Conservation (phyloP, 768 basidiomycete species). For the Lactarius vividus region DNA sequence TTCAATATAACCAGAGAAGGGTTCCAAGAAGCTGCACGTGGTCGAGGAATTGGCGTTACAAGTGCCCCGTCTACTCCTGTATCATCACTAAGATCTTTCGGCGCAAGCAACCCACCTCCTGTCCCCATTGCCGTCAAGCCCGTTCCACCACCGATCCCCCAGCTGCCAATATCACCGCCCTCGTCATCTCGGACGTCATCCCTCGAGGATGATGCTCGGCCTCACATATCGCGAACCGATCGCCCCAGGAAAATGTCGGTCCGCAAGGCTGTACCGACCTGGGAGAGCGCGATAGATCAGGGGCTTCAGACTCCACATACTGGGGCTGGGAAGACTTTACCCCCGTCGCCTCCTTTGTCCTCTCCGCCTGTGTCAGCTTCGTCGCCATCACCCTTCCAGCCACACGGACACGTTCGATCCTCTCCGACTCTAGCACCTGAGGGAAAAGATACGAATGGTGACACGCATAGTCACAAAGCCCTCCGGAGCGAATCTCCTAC, state of each 20-base stretch:
- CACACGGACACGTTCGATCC: neutral
- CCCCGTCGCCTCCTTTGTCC: slow-evolving; percentile 7
- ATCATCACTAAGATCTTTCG: neutral
- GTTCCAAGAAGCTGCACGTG: slow-evolving; percentile 32
- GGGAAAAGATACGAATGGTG: slow-evolving; percentile 8
- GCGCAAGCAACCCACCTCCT: slow-evolving; percentile 2
- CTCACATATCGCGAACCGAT: slow-evolving; percentile 6
- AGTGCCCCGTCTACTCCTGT: slow-evolving; percentile 28
- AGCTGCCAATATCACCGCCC: slow-evolving; percentile 25
- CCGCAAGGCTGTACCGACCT: slow-evolving; percentile 34
- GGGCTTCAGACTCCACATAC: neutral
- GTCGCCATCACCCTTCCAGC: neutral
- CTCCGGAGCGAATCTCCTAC: neutral
- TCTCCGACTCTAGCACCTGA: neutral
- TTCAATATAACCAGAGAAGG: slow-evolving; percentile 44
- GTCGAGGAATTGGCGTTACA: slow-evolving; percentile 33
- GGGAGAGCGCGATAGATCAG: slow-evolving; percentile 31
- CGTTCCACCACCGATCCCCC: slow-evolving; percentile 20
- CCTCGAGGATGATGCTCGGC: slow-evolving; percentile 16
- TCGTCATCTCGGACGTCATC: slow-evolving; percentile 22
- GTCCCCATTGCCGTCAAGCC: slow-evolving; percentile 22
- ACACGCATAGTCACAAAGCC: neutral
- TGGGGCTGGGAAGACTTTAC: neutral
- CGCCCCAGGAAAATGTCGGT: slow-evolving; percentile 34
- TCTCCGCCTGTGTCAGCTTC: neutral